Evolutionary conservation across 164 flowering plant species (phyloP).

Genomic region (Magnolia kwangsiensis): DNA sequence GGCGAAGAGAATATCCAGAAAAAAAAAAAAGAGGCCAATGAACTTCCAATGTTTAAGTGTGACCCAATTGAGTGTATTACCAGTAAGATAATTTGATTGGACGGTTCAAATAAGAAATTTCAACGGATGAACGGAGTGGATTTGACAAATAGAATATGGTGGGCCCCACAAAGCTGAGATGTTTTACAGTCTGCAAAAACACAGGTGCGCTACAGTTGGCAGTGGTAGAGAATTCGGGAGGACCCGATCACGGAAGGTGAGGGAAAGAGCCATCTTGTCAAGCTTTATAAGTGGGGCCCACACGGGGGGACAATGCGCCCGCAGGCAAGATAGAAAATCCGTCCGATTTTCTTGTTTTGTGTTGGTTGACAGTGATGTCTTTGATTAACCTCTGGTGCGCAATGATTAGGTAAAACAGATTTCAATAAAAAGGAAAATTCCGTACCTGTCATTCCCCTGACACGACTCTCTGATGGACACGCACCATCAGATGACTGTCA

Average conservation of each 20-base stretch:
- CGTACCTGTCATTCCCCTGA: neutral
- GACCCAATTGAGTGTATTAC: too few species aligned
- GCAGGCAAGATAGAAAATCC: neutral
- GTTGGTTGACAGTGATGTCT: neutral
- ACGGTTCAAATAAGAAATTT: too few species aligned
- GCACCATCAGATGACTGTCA: neutral
- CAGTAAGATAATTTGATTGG: too few species aligned
- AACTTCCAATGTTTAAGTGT: too few species aligned
- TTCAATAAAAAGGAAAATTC: neutral
- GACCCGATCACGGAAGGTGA: neutral
- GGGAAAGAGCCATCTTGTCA: neutral
- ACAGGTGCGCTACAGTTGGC: too few species aligned
- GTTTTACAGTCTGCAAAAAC: too few species aligned
- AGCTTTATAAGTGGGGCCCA: slow-evolving; percentile 1
- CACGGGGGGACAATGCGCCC: slow-evolving; percentile 4
- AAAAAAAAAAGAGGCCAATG: too few species aligned
- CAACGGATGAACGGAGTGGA: too few species aligned
- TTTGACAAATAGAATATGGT: too few species aligned
- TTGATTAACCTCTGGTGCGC: slow-evolving; percentile 2
- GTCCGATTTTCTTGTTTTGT: neutral
- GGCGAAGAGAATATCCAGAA: too few species aligned
- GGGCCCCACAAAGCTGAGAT: too few species aligned
- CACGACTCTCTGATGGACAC: neutral
- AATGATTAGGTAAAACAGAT: neutral
- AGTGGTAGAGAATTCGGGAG: too few species aligned